Conservation (phyloP, 208 protist genomes). For the Acanthamoeba culbertsoni region DNA sequence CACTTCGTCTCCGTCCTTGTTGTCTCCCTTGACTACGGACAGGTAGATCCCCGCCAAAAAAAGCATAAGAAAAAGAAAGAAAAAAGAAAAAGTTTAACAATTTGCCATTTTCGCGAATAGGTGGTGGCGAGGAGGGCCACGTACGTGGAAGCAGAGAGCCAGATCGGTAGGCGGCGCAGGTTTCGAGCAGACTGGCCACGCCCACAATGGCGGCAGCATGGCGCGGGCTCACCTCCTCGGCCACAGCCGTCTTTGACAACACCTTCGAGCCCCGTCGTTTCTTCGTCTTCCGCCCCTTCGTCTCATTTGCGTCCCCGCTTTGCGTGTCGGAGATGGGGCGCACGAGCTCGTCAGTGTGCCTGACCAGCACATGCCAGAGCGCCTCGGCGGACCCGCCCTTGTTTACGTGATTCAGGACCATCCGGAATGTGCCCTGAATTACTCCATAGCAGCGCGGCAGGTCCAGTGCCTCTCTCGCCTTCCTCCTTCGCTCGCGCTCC, state of each 20-base stretch:
- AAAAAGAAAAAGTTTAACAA: neutral
- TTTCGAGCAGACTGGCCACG: neutral
- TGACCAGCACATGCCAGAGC: neutral
- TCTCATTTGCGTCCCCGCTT: neutral
- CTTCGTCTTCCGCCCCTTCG: neutral
- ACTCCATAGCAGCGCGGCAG: neutral
- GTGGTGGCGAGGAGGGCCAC: neutral
- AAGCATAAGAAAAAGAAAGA: neutral
- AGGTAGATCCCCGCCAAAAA: neutral
- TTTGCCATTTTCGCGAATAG: neutral
- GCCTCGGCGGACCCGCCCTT: conserved; percentile 27
- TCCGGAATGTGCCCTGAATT: conserved; percentile 14
- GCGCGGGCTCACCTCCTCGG: neutral
- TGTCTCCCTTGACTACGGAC: neutral
- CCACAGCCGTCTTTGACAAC: no score
- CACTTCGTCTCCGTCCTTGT: conserved; percentile 27
- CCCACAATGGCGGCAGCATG: neutral
- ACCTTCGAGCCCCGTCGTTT: no score
- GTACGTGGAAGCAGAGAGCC: neutral
- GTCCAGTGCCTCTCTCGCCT: neutral
- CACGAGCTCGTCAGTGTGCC: neutral
- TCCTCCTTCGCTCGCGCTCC: neutral
- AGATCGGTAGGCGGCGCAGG: neutral
- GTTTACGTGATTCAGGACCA: neutral
- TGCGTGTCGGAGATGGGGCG: neutral